phyloP scores from a whole-genome alignment of 371 early-diverging fungal genomes.

The Lichtheimia ramosa region DNA sequence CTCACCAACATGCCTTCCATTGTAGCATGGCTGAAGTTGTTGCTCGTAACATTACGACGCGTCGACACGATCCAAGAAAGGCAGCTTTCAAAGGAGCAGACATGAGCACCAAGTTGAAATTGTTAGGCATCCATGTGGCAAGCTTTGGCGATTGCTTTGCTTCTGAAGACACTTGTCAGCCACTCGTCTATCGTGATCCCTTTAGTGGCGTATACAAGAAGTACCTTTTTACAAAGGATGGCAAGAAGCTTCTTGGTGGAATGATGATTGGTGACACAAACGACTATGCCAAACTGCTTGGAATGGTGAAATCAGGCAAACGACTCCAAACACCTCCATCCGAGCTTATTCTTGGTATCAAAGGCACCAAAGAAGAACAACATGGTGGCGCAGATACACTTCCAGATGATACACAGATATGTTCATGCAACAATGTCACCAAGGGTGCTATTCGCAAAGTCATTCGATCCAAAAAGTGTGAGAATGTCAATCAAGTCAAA shows the following conservation, averaged over 20 bases:
- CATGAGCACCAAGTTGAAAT: conserved; percentile 70
- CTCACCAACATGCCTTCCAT: neutral
- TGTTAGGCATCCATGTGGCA: conserved; percentile 70
- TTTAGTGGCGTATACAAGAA: conserved; percentile 64
- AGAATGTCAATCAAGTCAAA: conserved; percentile 58
- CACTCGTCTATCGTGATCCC: conserved; percentile 59
- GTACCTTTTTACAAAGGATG: conserved; percentile 62
- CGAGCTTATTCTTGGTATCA: conserved; percentile 59
- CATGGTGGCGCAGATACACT: conserved; percentile 40
- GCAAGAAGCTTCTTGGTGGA: conserved; percentile 65
- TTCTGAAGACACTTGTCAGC: conserved; percentile 28
- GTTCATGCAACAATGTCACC: conserved; percentile 71
- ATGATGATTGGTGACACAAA: conserved; percentile 70
- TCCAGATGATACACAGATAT: conserved; percentile 69
- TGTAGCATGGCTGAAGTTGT: conserved; percentile 62
- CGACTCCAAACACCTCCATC: conserved; percentile 52
- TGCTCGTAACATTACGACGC: conserved; percentile 52
- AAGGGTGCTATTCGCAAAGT: conserved; percentile 55
- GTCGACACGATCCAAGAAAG: conserved; percentile 16
- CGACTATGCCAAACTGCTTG: conserved; percentile 61
- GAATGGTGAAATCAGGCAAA: conserved; percentile 48
- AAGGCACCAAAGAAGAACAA: conserved; percentile 26
- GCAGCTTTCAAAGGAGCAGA: conserved; percentile 57
- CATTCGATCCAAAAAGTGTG: conserved; percentile 42
- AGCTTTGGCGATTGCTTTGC: conserved; percentile 71